phyloP scores from a whole-genome alignment of 208 protist species.

The Balamuthia mandrillaris region DNA sequence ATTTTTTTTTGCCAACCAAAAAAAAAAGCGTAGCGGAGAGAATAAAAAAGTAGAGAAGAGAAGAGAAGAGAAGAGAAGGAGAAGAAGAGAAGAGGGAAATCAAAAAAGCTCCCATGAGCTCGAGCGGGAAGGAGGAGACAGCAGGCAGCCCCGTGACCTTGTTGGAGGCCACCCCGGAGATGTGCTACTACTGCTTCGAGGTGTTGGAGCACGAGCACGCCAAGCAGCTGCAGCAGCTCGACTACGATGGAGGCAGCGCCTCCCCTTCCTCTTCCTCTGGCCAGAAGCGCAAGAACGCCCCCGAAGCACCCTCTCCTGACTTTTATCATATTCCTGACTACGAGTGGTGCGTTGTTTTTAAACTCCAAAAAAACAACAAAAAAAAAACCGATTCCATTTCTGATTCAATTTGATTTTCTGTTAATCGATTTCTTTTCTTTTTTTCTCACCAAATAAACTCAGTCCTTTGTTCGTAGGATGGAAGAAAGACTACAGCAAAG shows the following conservation, averaged over 20 bases:
- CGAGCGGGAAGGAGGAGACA: too few species aligned
- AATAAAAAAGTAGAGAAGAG: too few species aligned
- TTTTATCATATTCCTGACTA: background rate
- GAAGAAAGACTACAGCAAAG: constrained; percentile 5
- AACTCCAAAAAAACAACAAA: too few species aligned
- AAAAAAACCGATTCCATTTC: background rate
- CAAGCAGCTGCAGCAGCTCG: background rate
- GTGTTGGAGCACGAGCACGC: background rate
- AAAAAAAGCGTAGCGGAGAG: too few species aligned
- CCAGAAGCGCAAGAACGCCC: background rate
- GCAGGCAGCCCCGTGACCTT: too few species aligned
- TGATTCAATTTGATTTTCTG: background rate
- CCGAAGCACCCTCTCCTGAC: background rate
- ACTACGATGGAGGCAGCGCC: background rate
- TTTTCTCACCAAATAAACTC: background rate
- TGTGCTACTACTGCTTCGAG: constrained; percentile 15
- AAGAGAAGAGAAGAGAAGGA: too few species aligned
- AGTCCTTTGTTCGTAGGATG: constrained; percentile 3
- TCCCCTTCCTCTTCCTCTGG: too few species aligned
- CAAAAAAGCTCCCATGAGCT: too few species aligned
- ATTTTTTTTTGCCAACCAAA: too few species aligned
- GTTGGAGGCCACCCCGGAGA: background rate
- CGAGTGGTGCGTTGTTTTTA: background rate
- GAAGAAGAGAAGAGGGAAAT: too few species aligned
- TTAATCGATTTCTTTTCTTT: background rate